Evolutionary conservation across 2,329 filamentous ascomycete species (phyloP), one percentile per base, ranked within the genome.

Genomic region (Keithomyces neogunnii): DNA sequence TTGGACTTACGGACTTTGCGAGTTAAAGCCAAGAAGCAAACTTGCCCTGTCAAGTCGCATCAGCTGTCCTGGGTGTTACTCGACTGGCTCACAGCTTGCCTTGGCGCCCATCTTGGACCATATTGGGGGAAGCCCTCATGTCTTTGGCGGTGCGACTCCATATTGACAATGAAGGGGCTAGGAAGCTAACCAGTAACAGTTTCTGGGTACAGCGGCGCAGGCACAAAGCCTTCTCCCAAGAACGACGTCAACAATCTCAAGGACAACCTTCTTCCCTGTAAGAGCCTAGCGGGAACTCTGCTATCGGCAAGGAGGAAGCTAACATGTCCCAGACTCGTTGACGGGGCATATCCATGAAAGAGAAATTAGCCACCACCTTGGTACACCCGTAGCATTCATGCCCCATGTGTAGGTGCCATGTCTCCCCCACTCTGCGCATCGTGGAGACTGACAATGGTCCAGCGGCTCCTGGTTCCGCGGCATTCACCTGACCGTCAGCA

Each of bases 311-410:
- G 13, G n/a, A 11, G 28, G 28, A 45, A 31, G 26, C 43, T 45
- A 31, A 45, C 28, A 9, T 45, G n/a, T 10, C 51, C 85, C 92
- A 0, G 96, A 95, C 76, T 60, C 56, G 52, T 40, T 69, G 2
- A 95, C 89, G 33, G 91, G 90, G 60, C 93, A 97, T 72, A 89
- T 97, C 56, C 93, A 97, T 72, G 93, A 99, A 77, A 82, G 81
- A 47, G 93, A 97, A 68, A 93, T 97, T 57, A 86, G 85, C 64
- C 66, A 73, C 31, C 91, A 95, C 65, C 80, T 97, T 9, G 87
- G 85, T 47, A 77, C 74, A 11, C 72, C 80, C 19, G 84, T 95
- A 9, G 87, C 85, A 5, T 99, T 99, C 66, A 86, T 93, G 52
- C 93, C 93, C 5, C 93, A 97, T 68, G 91, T 96, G 26, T 11